These are phyloP conservation scores for Bisporella sp. DNA, from an alignment of 2,329 filamentous ascomycete species.

Conservation along the genomic window DNA sequence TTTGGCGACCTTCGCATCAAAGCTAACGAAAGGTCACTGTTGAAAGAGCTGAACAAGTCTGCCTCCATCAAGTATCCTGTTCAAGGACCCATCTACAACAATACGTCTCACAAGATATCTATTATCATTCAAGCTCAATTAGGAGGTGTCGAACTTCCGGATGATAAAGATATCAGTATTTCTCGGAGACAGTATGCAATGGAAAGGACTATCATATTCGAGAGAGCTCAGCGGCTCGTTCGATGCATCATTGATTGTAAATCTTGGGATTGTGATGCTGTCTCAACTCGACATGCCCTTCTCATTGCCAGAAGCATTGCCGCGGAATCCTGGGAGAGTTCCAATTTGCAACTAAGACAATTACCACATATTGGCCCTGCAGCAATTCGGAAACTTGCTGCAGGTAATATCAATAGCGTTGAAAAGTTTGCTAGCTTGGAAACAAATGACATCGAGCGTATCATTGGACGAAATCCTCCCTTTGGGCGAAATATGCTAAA, in stretches of 20 bases:
- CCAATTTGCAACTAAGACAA: slow-evolving; percentile 74
- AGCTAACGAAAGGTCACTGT: slow-evolving; percentile 58
- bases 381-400: slow-evolving; percentile 65
- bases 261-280: slow-evolving; percentile 50
- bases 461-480: slow-evolving; percentile 73
- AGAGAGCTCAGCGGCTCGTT: slow-evolving; percentile 61
- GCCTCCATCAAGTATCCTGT: slow-evolving; percentile 64
- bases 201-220: slow-evolving; percentile 59
- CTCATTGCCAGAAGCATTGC: slow-evolving; percentile 72
- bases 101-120: slow-evolving; percentile 67
- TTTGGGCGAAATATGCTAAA: slow-evolving; percentile 68
- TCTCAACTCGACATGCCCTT: slow-evolving; percentile 60
- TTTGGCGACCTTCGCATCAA: slow-evolving; percentile 69
- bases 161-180: slow-evolving; percentile 48
- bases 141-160: slow-evolving; percentile 55
- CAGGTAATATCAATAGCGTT: slow-evolving; percentile 64
- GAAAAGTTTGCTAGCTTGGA: slow-evolving; percentile 62
- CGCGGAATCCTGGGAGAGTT: slow-evolving; percentile 71
- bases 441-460: slow-evolving; percentile 65
- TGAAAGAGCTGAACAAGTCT: slow-evolving; percentile 66
- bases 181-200: slow-evolving; percentile 48
- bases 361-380: slow-evolving; percentile 71
- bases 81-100: slow-evolving; percentile 53
- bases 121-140: slow-evolving; percentile 72
- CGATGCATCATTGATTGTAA: slow-evolving; percentile 74